These are phyloP conservation scores for Torulaspora pretoriensis DNA, from an alignment of 1,139 yeast genomes.

Conservation along the genomic window DNA sequence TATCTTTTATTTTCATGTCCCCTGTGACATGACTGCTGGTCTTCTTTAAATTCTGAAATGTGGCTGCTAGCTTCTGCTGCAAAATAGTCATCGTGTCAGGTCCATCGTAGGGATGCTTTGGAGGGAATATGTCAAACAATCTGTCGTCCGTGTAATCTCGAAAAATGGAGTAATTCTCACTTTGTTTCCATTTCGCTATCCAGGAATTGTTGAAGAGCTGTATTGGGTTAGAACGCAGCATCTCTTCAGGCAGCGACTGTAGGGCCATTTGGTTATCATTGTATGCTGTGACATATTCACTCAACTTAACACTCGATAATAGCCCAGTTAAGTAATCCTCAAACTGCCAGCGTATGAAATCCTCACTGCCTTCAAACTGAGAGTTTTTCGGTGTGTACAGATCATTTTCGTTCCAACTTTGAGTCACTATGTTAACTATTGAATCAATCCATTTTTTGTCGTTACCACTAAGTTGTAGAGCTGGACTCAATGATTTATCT, in stretches of 20 bases:
- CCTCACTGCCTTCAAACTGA: slow-evolving; percentile 75
- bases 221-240: slow-evolving; percentile 41
- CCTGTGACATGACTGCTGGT: slow-evolving; percentile 11
- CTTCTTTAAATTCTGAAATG: slow-evolving; percentile 33
- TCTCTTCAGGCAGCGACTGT: slow-evolving; percentile 26
- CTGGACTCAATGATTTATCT: slow-evolving; percentile 38
- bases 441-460: slow-evolving; percentile 69
- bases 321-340: slow-evolving; percentile 84
- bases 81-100: slow-evolving; percentile 33
- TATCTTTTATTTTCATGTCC: slow-evolving; percentile 9
- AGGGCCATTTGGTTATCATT: slow-evolving; percentile 37
- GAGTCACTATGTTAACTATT: slow-evolving; percentile 26
- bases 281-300: slow-evolving; percentile 48
- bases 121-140: slow-evolving; percentile 80
- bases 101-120: slow-evolving; percentile 53
- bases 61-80: slow-evolving; percentile 32
- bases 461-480: slow-evolving; percentile 51
- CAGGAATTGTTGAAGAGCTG: slow-evolving; percentile 52
- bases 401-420: slow-evolving; percentile 43
- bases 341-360: slow-evolving; percentile 78
- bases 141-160: slow-evolving; percentile 76
- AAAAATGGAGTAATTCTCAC: slow-evolving; percentile 70
- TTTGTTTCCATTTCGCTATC: slow-evolving; percentile 58
- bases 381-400: slow-evolving; percentile 45
- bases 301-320: slow-evolving; percentile 66